phyloP scores from a whole-genome alignment of 1,139 yeast species.

The Yamadazyma membranifaciens region DNA sequence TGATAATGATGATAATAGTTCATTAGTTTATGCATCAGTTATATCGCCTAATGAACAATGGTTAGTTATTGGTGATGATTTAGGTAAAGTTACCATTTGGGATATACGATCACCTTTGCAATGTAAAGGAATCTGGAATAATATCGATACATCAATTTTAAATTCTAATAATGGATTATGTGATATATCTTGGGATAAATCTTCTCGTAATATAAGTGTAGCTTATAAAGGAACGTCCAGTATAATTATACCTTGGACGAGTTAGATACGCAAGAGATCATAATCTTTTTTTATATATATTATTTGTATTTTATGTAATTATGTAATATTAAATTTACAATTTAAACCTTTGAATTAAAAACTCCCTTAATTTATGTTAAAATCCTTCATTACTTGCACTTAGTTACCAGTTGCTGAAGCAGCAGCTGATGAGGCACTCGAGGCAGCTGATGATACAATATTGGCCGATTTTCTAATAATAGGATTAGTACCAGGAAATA shows the following conservation, averaged over 20 bases:
- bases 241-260: slow-evolving; percentile 24
- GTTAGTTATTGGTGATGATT: slow-evolving; percentile 63
- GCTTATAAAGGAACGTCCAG: slow-evolving; percentile 45
- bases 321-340: background rate
- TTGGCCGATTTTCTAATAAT: slow-evolving; percentile 22
- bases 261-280: too few relatives aligned
- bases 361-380: too few relatives aligned
- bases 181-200: slow-evolving; percentile 43
- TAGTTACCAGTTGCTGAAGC: background rate
- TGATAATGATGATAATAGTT: slow-evolving; percentile 8
- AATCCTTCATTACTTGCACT: too few relatives aligned
- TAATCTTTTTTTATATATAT: background rate
- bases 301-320: too few relatives aligned
- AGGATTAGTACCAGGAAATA: slow-evolving; percentile 39
- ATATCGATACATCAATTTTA: background rate
- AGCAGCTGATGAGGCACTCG: slow-evolving; percentile 20
- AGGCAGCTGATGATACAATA: slow-evolving; percentile 20
- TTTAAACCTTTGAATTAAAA: too few relatives aligned
- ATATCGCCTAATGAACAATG: slow-evolving; percentile 48
- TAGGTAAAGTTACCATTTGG: slow-evolving; percentile 59
- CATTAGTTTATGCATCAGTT: slow-evolving; percentile 46
- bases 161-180: slow-evolving; percentile 31
- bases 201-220: slow-evolving; percentile 32
- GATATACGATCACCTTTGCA: slow-evolving; percentile 20
- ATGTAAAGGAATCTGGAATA: slow-evolving; percentile 6